These are phyloP conservation scores for Yarrowia sp. DNA, from an alignment of 805 yeast species.

Conservation along the genomic window DNA sequence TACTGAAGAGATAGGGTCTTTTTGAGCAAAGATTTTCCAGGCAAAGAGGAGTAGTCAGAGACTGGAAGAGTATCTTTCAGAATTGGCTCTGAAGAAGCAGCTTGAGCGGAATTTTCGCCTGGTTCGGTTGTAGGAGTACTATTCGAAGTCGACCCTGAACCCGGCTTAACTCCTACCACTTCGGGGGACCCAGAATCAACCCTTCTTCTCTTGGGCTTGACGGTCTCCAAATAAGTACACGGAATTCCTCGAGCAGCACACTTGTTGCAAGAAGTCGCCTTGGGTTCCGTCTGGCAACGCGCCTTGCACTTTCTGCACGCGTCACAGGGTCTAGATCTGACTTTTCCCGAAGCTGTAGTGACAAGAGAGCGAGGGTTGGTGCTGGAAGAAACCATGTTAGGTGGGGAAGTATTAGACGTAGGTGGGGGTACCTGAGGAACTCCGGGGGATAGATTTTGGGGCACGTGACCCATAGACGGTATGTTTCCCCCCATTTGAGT, in stretches of 20 bases:
- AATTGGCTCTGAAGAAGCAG: not conserved
- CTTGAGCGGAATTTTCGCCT: not conserved
- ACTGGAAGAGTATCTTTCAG: conserved; percentile 53
- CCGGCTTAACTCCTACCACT: no score
- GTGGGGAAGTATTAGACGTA: not conserved
- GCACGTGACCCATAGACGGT: no score
- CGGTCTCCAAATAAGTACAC: conserved; percentile 62
- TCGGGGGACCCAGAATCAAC: not conserved
- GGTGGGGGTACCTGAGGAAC: no score
- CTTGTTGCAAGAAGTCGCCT: conserved; percentile 64
- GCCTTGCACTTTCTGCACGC: conserved; percentile 82
- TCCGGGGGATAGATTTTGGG: no score
- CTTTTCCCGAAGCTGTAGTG: conserved; percentile 33
- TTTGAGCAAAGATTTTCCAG: conserved; percentile 68
- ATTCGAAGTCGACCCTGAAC: not conserved
- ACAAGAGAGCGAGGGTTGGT: conserved; percentile 11
- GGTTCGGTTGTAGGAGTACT: not conserved
- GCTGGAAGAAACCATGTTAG: conserved; percentile 13
- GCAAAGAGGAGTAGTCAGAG: conserved; percentile 70
- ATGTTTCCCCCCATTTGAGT: no score
- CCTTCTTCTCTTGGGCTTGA: conserved; percentile 2
- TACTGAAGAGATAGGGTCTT: conserved; percentile 79
- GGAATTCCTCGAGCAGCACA: conserved; percentile 76
- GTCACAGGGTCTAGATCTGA: conserved; percentile 68
- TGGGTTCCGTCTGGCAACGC: conserved; percentile 72